Base-by-base conservation (phyloP, 2,329 filamentous ascomycete species). In the Paraconiothyrium brasiliense region DNA sequence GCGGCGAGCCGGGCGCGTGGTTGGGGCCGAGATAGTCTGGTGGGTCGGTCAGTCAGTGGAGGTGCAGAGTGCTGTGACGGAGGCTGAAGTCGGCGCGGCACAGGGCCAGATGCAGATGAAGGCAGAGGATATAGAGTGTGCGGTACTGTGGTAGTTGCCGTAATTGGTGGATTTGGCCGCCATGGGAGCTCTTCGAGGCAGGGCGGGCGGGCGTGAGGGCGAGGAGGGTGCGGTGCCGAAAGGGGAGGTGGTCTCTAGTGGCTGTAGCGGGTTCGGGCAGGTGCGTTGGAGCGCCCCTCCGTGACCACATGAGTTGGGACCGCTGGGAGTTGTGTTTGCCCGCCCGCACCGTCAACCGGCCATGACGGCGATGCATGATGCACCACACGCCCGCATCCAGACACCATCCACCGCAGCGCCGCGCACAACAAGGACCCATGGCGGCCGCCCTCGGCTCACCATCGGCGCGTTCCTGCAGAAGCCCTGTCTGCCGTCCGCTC, bases 11-110 rank as follows among this genome's bases (percentile, higher is more conserved):
- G 65, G 72, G 71, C 56, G 71, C 58, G 64, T 75, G 76, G 62
- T 77, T 71, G 46, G 72, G 61, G 49, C 77, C 78, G 60, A 75
- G 76, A 63, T 80, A 81, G 65, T 75, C 77, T 79, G 49, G 52
- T 39, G 57, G 57, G 54, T 60, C 50, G 61, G 66, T 70, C 61
- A 71, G 69, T 20, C 20, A 20, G 20, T 20, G 20, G 20, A 20
- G 20, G 20, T 20, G 20, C 20, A 20, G 20, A 20, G 20, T 20
- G 20, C 20, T 20, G 20, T 20, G 20, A 51, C 24, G 39, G 43
- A 63, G 56, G 59, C 59, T 61, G 60, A 69, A 66, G 60, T 71
- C 66, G 66, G 65, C 70, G 35, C 27, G 35, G 41, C 50, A 39
- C 34, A 41, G 39, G 49, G 59, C 63, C 58, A 54, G 62, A 51